A percentile compares a stretch with the other conserved stretches of the same genome.
Evolutionary conservation across 306 rosid genomes (phyloP).

Genomic region (Delonix regia): DNA sequence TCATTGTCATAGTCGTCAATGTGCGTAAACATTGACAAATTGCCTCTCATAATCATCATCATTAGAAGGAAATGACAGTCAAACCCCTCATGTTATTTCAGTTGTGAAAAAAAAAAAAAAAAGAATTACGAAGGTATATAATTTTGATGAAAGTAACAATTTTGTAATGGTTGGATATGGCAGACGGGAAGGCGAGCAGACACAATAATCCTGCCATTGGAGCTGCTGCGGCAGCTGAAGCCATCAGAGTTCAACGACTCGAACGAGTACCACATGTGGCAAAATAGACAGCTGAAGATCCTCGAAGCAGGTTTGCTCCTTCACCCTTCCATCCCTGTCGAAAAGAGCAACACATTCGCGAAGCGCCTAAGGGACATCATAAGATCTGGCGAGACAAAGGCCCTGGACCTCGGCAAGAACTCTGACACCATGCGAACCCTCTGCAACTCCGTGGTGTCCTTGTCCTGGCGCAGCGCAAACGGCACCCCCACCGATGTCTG

Average conservation of each 20-base stretch:
- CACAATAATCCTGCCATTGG: constrained; percentile 92
- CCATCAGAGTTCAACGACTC: constrained; percentile 87
- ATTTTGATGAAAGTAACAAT: background rate
- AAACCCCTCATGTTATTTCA: background rate
- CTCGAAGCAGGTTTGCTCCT: constrained; percentile 76
- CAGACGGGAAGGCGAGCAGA: constrained; percentile 90
- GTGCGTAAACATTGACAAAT: background rate
- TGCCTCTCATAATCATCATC: background rate
- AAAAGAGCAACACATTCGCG: constrained; percentile 64
- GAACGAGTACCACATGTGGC: constrained; percentile 85
- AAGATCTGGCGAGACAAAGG: constrained; percentile 38
- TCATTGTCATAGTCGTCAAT: background rate
- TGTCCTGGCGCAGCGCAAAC: constrained; percentile 83
- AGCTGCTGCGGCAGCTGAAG: constrained; percentile 80
- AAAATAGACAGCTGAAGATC: constrained; percentile 78
- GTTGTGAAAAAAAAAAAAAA: background rate
- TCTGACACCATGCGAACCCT: constrained; percentile 91
- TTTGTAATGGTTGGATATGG: background rate
- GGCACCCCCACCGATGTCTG: constrained; percentile 84
- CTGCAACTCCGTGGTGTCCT: constrained; percentile 80
- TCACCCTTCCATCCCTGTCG: constrained; percentile 71
- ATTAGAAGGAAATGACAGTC: background rate
- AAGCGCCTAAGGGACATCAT: constrained; percentile 74
- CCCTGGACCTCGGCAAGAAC: constrained; percentile 76
- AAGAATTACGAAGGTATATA: background rate